These are phyloP conservation scores for Dipodascopsis uninucleata DNA, from an alignment of 805 yeast genomes.

Conservation along the genomic window DNA sequence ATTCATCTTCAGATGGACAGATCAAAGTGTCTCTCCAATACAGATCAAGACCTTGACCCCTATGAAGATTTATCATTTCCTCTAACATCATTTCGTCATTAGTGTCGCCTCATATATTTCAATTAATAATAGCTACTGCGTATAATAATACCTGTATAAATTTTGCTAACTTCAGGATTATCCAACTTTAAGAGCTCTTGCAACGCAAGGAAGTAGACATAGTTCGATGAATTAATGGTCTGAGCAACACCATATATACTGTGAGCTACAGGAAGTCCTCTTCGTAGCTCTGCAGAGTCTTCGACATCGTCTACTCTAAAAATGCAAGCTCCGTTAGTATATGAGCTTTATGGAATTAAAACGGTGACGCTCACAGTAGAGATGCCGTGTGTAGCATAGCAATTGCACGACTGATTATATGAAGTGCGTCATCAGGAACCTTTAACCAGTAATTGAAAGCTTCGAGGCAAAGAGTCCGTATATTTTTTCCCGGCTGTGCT, in stretches of 20 bases:
- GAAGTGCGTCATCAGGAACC: conserved; percentile 42
- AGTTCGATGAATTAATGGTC: conserved; percentile 78
- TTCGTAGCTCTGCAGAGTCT: conserved; percentile 63
- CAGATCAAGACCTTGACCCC: conserved; percentile 87
- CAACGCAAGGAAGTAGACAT: conserved; percentile 74
- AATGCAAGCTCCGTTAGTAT: too few relatives aligned
- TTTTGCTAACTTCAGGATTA: conserved; percentile 24
- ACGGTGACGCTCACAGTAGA: conserved; percentile 40
- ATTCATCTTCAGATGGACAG: conserved; percentile 61
- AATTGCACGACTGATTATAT: conserved; percentile 46
- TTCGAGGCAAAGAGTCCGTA: conserved; percentile 48
- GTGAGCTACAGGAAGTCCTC: conserved; percentile 82
- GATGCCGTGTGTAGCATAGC: conserved; percentile 64
- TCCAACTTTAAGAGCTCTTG: conserved; percentile 43
- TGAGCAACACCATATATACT: conserved; percentile 69
- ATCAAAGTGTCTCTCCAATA: conserved; percentile 73
- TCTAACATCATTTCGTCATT: conserved; percentile 54
- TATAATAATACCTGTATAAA: conserved; percentile 20
- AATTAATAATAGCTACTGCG: neutral
- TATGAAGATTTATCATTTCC: conserved; percentile 75
- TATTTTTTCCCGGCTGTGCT: conserved; percentile 53
- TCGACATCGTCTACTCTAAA: conserved; percentile 76
- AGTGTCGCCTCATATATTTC: conserved; percentile 30
- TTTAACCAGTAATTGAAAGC: conserved; percentile 53
- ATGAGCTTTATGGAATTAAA: too few relatives aligned